Base-by-base conservation (phyloP, 2,329 filamentous ascomycete species). In the Cadophora gregata region DNA sequence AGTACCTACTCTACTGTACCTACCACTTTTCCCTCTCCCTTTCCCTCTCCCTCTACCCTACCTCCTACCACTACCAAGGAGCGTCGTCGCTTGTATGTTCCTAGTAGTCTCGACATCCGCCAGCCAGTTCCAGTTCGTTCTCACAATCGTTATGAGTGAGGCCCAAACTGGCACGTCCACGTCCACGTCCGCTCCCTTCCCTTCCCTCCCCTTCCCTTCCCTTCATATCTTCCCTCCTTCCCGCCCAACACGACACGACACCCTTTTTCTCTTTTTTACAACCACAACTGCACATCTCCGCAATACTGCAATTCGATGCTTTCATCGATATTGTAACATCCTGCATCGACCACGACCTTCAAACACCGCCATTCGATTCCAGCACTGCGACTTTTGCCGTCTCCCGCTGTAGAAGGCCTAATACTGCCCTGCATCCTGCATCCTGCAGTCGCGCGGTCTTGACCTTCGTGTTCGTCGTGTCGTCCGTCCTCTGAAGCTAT, bases 401-500 rank as follows among this genome's bases (percentile, higher is more conserved):
- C 50, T 51, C 10, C 29, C 60, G 21, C 27, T 21, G 27, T 33
- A 61, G 27, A 33, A 25, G 12, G 7, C 55, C 63, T 29, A 33
- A 25, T 27, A 29, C 62, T n/a, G 59, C 66, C 63, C 48, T 48
- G 48, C 31, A 65, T 48, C 53, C 38, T 24, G 27, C 70, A 48
- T n/a, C n/a, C n/a, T n/a, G 45, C 48, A 67, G 27, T n/a, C 31
- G 29, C 51, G 53, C 6, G 21, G 66, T 65, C 63, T 63, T 38
- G 0, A 31, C 58, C 59, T 42, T 42, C 38, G 14, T 19, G 38
- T 42, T n/a, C 14, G 69, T 67, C 66, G 67, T 63, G 69, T 67
- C 68, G 67, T 67, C 64, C 61, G 64, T 29, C 25, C 58, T 56
- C 67, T 75, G 74, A 75, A 72, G 74, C 72, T 75, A 75, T 75